Conservation (phyloP, 2,329 filamentous ascomycete genomes). For the Coleophoma crateriformis region DNA sequence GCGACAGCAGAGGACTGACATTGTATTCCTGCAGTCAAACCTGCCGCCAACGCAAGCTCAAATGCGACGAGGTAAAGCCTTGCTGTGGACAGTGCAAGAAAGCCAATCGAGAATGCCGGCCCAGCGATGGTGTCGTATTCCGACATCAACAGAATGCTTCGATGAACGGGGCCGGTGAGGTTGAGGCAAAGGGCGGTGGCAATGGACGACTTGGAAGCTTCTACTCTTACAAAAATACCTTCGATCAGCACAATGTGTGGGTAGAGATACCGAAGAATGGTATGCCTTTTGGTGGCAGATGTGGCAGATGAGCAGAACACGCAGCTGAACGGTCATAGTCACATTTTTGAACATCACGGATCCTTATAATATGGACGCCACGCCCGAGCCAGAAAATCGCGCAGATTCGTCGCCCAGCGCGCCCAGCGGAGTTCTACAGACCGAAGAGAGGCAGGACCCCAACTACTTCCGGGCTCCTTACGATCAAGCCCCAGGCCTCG, state of each 20-base stretch:
- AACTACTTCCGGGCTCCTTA: conserved; percentile 13
- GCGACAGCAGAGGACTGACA: neutral
- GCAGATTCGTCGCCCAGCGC: conserved; percentile 4
- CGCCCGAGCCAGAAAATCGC: conserved; percentile 26
- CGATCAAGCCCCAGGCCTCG: conserved; percentile 42
- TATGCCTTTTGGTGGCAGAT: conserved; percentile 19
- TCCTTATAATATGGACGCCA: conserved; percentile 48
- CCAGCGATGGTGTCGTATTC: conserved; percentile 58
- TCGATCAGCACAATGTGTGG: conserved; percentile 55
- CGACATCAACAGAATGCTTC: conserved; percentile 66
- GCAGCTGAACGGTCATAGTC: conserved; percentile 27
- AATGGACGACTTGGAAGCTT: conserved; percentile 47
- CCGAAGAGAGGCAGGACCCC: conserved; percentile 15
- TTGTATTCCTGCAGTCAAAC: conserved; percentile 34
- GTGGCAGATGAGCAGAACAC: too few relatives aligned
- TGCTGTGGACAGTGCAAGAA: conserved; percentile 53
- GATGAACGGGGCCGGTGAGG: conserved; percentile 48
- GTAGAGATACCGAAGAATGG: conserved; percentile 54
- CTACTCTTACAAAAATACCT: conserved; percentile 63
- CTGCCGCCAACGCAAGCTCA: conserved; percentile 56
- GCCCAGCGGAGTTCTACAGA: conserved; percentile 5
- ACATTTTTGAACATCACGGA: conserved; percentile 58
- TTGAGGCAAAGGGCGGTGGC: conserved; percentile 26
- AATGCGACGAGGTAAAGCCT: conserved; percentile 59
- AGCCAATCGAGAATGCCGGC: conserved; percentile 53